phyloP scores from a whole-genome alignment of 768 basidiomycete species.

The Boletus rex-veris region DNA sequence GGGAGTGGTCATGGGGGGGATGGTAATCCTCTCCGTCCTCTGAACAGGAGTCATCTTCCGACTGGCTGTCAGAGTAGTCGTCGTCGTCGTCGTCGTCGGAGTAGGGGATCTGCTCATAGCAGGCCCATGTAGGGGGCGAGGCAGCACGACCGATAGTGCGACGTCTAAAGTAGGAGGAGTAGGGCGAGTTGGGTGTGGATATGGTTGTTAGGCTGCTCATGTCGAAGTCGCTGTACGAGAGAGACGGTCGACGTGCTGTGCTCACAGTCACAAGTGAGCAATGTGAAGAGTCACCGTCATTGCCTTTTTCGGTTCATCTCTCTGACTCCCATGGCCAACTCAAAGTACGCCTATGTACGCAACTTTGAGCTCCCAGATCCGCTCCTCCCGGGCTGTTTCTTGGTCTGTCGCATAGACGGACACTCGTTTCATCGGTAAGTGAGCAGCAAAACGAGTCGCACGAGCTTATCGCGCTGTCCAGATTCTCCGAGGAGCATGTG shows the following conservation, averaged over 20 bases:
- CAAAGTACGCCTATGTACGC: conserved; percentile 89
- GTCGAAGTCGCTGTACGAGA: background rate
- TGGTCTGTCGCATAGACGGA: conserved; percentile 87
- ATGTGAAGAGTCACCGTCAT: conserved; percentile 14
- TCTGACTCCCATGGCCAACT: conserved; percentile 69
- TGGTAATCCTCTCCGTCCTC: conserved; percentile 71
- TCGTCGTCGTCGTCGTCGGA: conserved; percentile 57
- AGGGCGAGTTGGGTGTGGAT: conserved; percentile 22
- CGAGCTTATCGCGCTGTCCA: conserved; percentile 27
- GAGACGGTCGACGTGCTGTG: no score
- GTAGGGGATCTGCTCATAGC: conserved; percentile 85
- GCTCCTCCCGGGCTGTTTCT: conserved; percentile 77
- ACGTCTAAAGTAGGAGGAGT: conserved; percentile 46
- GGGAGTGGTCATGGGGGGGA: conserved; percentile 22
- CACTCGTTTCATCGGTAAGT: conserved; percentile 88
- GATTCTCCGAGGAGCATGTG: conserved; percentile 79
- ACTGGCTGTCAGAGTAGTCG: conserved; percentile 55
- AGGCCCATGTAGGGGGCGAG: conserved; percentile 84
- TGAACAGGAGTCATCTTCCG: conserved; percentile 58
- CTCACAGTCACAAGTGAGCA: conserved; percentile 3
- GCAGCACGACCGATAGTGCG: conserved; percentile 77
- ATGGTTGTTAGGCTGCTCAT: conserved; percentile 27
- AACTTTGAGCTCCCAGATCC: conserved; percentile 87
- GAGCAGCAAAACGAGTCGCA: background rate
- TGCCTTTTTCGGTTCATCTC: conserved; percentile 16